Base-by-base conservation (phyloP, 768 basidiomycete species). In the Psilocybe azurescens region DNA sequence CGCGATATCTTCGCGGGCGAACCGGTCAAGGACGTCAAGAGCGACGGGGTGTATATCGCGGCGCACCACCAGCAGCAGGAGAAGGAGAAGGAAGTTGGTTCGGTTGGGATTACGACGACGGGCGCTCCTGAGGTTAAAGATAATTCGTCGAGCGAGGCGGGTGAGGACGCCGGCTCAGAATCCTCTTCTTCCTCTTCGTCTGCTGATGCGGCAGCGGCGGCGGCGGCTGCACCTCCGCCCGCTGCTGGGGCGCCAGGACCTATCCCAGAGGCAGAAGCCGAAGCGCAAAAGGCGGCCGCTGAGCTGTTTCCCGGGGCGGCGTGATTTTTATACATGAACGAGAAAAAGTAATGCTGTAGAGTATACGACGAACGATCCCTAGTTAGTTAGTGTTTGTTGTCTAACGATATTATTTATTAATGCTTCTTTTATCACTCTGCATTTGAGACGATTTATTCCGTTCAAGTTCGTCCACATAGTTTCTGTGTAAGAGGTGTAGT, bases 1-100 rank as follows among this genome's bases (percentile, higher is more conserved):
- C 81, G 76, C 14, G 88, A 94, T 70, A 80, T 93, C 60, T 94
- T 94, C 68, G 89, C 81, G 0, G 82, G 79, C 32, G 75, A 81
- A 36, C 78, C 76, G 1, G 76, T 73, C 16, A 78, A 78, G 51
- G 81, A 85, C 5, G 69, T 78, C 51, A 84, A 83, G 75, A 89
- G 88, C 65, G 71, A 77, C 52, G 65, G 62, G 0, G 50, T 64
- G 13, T 61, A 59, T 11, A 65, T 58, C 24, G 63, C 60, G 11
- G 55, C 52, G 0, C 58, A 53, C 18, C 61, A 56, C 36, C 41
- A 58, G n/a, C 24, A 56, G 20, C 20, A 20, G 20, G 20, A 64
- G 20, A 64, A 63, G 44, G 61, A 70, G 52, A 71, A 72, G 62
- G 60, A 65, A 44, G 68, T 70, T 53, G 68, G 65, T 39, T 67